phyloP scores from a whole-genome alignment of 208 protist species.

The Wallacemonas sp. region DNA sequence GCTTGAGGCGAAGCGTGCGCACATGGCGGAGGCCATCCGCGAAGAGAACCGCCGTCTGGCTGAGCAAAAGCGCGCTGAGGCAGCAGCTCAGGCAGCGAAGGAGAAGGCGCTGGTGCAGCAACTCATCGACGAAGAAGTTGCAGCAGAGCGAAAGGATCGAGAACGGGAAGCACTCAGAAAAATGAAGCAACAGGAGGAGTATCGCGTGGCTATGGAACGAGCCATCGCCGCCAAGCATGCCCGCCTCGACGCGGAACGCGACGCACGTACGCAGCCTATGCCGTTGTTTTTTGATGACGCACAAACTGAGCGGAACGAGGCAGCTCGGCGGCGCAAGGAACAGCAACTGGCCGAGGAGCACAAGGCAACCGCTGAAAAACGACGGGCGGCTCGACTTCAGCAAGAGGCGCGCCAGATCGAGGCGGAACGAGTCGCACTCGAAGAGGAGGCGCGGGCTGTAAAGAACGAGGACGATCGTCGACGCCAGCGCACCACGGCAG shows the following conservation, averaged over 20 bases:
- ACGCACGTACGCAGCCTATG: neutral
- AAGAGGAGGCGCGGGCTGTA: constrained; percentile 10
- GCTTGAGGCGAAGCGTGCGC: neutral
- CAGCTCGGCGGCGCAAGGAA: constrained; percentile 14
- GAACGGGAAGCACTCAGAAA: constrained; percentile 10
- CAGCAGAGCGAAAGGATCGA: constrained; percentile 1
- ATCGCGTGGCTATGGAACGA: neutral
- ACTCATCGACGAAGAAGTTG: constrained; percentile 14
- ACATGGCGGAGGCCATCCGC: constrained; percentile 18
- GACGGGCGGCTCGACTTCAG: neutral
- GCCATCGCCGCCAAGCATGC: constrained; percentile 7
- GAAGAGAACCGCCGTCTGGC: constrained; percentile 33
- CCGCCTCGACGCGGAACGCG: neutral
- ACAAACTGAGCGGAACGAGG: neutral
- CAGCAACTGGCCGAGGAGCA: constrained; percentile 12
- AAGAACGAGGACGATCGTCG: constrained; percentile 3
- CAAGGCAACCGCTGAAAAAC: neutral
- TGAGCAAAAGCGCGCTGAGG: constrained; percentile 21
- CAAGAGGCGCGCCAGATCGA: neutral
- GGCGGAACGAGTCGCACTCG: neutral
- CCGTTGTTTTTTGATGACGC: constrained; percentile 8
- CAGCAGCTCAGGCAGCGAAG: constrained; percentile 2
- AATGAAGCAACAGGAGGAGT: constrained; percentile 4
- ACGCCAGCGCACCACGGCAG: constrained; percentile 4
- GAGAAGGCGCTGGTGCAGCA: constrained; percentile 22